These are phyloP conservation scores for Candida pseudoviswanathii DNA, from an alignment of 1,139 yeast species.

Conservation along the genomic window DNA sequence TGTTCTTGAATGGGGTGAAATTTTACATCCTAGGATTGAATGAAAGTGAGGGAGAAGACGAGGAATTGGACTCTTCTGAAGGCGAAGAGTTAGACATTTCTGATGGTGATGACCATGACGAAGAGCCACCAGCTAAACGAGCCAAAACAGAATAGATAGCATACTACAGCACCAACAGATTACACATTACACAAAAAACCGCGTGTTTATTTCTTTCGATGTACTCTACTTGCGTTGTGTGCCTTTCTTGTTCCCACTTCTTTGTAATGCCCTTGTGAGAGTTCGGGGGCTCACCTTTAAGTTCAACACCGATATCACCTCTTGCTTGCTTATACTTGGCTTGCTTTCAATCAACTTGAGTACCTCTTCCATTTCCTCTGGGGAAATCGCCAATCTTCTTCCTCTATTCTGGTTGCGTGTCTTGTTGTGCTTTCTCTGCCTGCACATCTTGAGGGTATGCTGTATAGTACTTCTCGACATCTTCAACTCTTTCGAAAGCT, in stretches of 20 bases:
- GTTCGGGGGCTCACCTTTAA: conserved; percentile 6
- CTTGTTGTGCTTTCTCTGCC: conserved; percentile 4
- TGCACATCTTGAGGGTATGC: conserved; percentile 6
- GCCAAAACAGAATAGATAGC: conserved; percentile 1
- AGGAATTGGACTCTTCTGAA: conserved; percentile 49
- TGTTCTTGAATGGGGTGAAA: conserved; percentile 72
- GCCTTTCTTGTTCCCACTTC: conserved; percentile 1
- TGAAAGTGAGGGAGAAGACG: conserved; percentile 55
- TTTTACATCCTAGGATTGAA: conserved; percentile 71
- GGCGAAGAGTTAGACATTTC: conserved; percentile 60
- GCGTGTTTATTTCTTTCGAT: neutral
- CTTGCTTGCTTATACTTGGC: conserved; percentile 4
- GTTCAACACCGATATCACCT: conserved; percentile 4
- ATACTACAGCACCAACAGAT: neutral
- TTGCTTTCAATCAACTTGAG: conserved; percentile 1
- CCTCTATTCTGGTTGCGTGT: conserved; percentile 8
- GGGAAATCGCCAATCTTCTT: conserved; percentile 3
- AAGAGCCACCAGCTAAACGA: conserved; percentile 16
- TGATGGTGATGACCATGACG: conserved; percentile 42
- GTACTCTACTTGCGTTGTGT: conserved; percentile 1
- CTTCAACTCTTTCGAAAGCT: conserved; percentile 5
- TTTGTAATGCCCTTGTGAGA: conserved; percentile 4
- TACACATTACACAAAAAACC: neutral
- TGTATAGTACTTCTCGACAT: conserved; percentile 7
- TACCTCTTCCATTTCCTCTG: conserved; percentile 4